Evolutionary conservation across 1,139 yeast species (phyloP).

Genomic region (Pichia sp.): DNA sequence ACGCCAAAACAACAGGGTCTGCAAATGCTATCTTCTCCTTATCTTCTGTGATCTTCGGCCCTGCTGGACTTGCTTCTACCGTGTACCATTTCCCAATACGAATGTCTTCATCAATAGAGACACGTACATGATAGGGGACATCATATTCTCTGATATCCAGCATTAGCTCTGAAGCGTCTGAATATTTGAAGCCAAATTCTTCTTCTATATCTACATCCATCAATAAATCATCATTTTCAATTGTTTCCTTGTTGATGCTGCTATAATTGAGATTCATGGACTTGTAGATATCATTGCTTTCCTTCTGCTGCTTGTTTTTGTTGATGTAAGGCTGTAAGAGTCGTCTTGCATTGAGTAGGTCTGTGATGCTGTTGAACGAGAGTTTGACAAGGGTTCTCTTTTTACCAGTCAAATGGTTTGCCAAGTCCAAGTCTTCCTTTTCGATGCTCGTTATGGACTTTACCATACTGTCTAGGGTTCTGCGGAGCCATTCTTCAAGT

Average conservation of each 20-base stretch:
- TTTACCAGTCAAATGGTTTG: conserved; percentile 84
- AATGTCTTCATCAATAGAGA: conserved; percentile 78
- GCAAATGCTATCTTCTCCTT: conserved; percentile 86
- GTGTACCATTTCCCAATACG: conserved; percentile 97
- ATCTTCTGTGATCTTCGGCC: conserved; percentile 51
- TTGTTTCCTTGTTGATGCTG: conserved; percentile 25
- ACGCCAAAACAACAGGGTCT: conserved; percentile 94
- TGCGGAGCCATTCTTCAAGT: conserved; percentile 79
- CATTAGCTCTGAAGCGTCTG: conserved; percentile 62
- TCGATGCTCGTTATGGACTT: conserved; percentile 52
- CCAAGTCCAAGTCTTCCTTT: conserved; percentile 75
- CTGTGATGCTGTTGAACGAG: conserved; percentile 70
- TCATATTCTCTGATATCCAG: conserved; percentile 90
- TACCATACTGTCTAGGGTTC: conserved; percentile 58
- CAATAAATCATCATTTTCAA: conserved; percentile 24
- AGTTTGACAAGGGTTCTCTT: conserved; percentile 62
- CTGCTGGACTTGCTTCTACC: conserved; percentile 62
- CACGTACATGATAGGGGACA: conserved; percentile 95
- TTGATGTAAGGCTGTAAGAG: conserved; percentile 63
- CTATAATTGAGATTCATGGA: conserved; percentile 45
- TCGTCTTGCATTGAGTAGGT: conserved; percentile 71
- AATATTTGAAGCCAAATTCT: conserved; percentile 22
- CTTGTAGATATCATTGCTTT: conserved; percentile 67
- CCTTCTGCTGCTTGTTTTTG: conserved; percentile 61
- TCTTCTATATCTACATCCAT: conserved; percentile 29